A percentile compares a stretch with the other conserved stretches of the same genome.
These are phyloP conservation scores for Knoxia roxburghii DNA, from an alignment of 257 asterid species.

Conservation along the genomic window DNA sequence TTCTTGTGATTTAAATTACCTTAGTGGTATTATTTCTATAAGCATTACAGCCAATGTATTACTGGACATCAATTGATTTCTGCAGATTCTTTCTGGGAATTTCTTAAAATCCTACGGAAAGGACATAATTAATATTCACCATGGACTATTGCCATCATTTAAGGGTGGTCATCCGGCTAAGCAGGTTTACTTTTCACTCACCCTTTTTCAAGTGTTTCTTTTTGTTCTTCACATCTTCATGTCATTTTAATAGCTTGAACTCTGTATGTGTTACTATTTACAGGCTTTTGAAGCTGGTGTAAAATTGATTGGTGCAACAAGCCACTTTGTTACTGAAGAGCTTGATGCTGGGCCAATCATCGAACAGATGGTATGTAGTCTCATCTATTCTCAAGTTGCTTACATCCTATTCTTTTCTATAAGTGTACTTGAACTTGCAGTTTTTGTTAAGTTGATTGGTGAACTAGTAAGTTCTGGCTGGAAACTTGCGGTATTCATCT, in stretches of 20 bases:
- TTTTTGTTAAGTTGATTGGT: not conserved
- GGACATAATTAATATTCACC: constrained; percentile 91
- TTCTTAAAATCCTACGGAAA: constrained; percentile 61
- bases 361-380: constrained; percentile 76
- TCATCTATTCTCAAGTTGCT: constrained; percentile 4
- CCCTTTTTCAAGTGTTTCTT: constrained; percentile 8
- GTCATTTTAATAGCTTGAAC: constrained; percentile 8
- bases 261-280: constrained; percentile 10
- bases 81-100: constrained; percentile 74
- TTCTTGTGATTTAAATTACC: not conserved
- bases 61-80: constrained; percentile 26
- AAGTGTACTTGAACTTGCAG: not conserved
- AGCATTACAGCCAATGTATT: constrained; percentile 18
- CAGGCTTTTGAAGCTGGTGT: constrained; percentile 98
- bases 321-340: constrained; percentile 88
- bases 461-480: not conserved
- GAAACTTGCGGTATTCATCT: not conserved
- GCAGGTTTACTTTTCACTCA: constrained; percentile 45
- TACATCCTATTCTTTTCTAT: not conserved
- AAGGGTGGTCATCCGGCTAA: constrained; percentile 91
- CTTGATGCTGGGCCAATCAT: constrained; percentile 95
- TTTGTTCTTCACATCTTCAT: not conserved
- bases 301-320: constrained; percentile 90
- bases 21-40: not conserved
- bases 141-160: constrained; percentile 90